Base-by-base conservation (phyloP, 495 filamentous ascomycete genomes). In the Trichoderma erinaceum region DNA sequence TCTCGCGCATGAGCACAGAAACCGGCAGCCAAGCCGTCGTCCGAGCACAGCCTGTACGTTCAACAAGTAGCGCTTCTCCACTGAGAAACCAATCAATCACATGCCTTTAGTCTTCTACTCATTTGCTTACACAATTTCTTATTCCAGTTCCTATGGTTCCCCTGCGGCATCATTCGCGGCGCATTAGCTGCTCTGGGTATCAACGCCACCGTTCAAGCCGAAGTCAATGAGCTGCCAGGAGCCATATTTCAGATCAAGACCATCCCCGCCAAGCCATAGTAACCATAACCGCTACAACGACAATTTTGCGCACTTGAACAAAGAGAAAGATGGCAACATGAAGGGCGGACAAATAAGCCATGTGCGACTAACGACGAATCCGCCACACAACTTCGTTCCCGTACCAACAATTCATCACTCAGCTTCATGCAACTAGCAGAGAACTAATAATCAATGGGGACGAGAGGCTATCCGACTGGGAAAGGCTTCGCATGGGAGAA, bases 171-270 rank as follows among this genome's bases (percentile, higher is more conserved):
- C 23, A 89, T 99, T 63, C 84, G 94, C 50, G 95, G 95, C 65
- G 91, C 92, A 43, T 81, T 99, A 25, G 89, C 93, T 12, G 92
- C 89, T 66, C 83, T 99, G 84, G 94, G 95, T 18, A 93, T 99
- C 69, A 86, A 90, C 71, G 93, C 94, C 5, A 93, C 87, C 0
- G 95, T 97, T 18, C 90, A 96, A 72, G 94, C 90, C 15, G 94
- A 97, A 79, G 89, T 87, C 21, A 88, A 81, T 25, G 94, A 94
- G 77, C 80, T 98, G 43, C 96, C 95, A 10, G 85, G 84, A 5
- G 95, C 94, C 63, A 92, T 91, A 1, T 99, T 99, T 78, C 96
- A 99, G 79, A 97, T 99, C 79, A 96, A 97, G 82, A 96, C 90
- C 12, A 78, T 88, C 27, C 80, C 85, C 63, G 76, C 83, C 64